These are phyloP conservation scores for Clarireedia sp. DNA, from an alignment of 2,329 filamentous ascomycete genomes.

Conservation along the genomic window DNA sequence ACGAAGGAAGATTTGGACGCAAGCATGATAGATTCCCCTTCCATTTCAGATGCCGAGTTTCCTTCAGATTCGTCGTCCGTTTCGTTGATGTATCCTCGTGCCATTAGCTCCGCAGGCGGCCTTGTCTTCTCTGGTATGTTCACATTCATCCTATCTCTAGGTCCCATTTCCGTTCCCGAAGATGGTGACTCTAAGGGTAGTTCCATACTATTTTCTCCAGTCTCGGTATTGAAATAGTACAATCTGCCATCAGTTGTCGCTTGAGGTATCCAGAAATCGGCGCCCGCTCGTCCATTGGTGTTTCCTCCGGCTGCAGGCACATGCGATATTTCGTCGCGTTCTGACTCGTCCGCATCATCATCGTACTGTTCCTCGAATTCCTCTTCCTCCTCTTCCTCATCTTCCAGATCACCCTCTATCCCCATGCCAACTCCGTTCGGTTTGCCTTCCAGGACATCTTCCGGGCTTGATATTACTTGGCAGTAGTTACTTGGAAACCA, in stretches of 20 bases:
- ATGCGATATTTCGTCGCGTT: slow-evolving; percentile 47
- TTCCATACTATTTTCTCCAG: slow-evolving; percentile 89
- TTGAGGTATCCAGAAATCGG: slow-evolving; percentile 98
- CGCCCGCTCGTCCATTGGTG: slow-evolving; percentile 65
- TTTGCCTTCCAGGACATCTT: slow-evolving; percentile 59
- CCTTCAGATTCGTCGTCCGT: slow-evolving; percentile 84
- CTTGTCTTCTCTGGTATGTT: slow-evolving; percentile 83
- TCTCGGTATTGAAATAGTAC: slow-evolving; percentile 98
- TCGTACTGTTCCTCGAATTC: slow-evolving; percentile 52
- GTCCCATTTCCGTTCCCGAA: slow-evolving; percentile 72
- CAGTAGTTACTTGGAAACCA: slow-evolving; percentile 99
- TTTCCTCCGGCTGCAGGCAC: slow-evolving; percentile 63
- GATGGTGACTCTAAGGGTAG: slow-evolving; percentile 85
- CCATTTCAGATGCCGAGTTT: slow-evolving; percentile 77
- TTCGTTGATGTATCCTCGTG: slow-evolving; percentile 69
- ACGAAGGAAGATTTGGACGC: slow-evolving; percentile 62
- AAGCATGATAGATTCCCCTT: slow-evolving; percentile 66
- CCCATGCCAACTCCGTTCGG: slow-evolving; percentile 41
- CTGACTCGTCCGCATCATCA: slow-evolving; percentile 59
- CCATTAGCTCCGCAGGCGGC: slow-evolving; percentile 85
- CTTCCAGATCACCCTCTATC: slow-evolving; percentile 54
- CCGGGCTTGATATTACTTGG: slow-evolving; percentile 69
- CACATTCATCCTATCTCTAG: slow-evolving; percentile 80
- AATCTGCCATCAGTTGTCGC: slow-evolving; percentile 86
- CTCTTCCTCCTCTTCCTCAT: slow-evolving; percentile 60